These are phyloP conservation scores for Fusarium sp. DNA, from an alignment of 2,329 filamentous ascomycete species.

Conservation along the genomic window DNA sequence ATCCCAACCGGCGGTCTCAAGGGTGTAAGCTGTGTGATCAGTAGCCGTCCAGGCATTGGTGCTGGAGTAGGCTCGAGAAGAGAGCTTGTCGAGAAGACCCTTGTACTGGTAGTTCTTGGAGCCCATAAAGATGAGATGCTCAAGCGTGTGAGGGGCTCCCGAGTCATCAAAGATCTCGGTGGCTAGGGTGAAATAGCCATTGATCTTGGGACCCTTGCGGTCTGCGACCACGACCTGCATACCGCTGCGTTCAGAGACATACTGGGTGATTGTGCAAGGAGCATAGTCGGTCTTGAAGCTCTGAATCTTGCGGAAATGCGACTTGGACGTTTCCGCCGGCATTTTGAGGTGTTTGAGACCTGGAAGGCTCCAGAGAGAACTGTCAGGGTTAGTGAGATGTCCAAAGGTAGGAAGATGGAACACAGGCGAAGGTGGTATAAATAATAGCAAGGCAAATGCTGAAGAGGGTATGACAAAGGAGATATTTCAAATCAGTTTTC, in stretches of 20 bases:
- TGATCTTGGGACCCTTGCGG: constrained; percentile 92
- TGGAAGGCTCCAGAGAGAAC: constrained; percentile 33
- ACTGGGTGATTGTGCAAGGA: constrained; percentile 88
- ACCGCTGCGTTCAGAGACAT: constrained; percentile 93
- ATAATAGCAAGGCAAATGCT: not conserved
- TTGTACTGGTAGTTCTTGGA: constrained; percentile 96
- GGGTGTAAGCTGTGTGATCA: constrained; percentile 95
- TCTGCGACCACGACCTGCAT: constrained; percentile 95
- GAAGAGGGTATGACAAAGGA: not conserved
- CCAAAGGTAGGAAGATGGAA: not conserved
- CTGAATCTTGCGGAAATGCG: constrained; percentile 84
- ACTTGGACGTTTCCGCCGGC: constrained; percentile 60
- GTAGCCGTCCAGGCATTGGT: constrained; percentile 98
- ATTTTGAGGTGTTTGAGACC: constrained; percentile 53
- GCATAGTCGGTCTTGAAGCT: constrained; percentile 92
- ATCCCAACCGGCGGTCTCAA: constrained; percentile 96
- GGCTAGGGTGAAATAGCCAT: constrained; percentile 93
- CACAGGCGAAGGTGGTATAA: not conserved
- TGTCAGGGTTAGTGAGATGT: constrained; percentile 24
- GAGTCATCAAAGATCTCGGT: constrained; percentile 99
- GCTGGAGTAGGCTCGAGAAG: constrained; percentile 89
- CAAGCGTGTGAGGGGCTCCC: constrained; percentile 87
- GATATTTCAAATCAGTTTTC: not conserved
- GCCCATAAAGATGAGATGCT: constrained; percentile 88
- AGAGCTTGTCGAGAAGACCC: constrained; percentile 92